These are phyloP conservation scores for Pilasporangium apinafurcum DNA, from an alignment of 352 stramenopile genomes.

Conservation along the genomic window DNA sequence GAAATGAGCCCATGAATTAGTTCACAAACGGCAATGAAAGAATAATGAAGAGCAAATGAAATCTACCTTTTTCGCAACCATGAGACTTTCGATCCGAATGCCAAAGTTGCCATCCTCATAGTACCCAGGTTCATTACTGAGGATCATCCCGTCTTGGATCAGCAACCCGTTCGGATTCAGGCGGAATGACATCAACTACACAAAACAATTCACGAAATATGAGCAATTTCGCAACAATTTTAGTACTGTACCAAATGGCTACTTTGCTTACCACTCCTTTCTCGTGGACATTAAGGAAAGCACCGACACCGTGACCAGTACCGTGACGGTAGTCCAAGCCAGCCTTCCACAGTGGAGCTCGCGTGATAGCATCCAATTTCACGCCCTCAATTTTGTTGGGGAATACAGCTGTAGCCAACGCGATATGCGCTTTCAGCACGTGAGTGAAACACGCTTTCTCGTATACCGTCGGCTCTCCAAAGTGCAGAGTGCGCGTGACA, in stretches of 20 bases:
- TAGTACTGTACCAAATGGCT: not conserved
- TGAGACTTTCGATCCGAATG: slow-evolving; percentile 98
- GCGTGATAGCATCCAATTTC: slow-evolving; percentile 95
- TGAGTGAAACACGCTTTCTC: slow-evolving; percentile 95
- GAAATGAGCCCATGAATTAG: not conserved
- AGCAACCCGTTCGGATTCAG: slow-evolving; percentile 75
- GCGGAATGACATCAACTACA: slow-evolving; percentile 76
- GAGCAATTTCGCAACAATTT: not conserved
- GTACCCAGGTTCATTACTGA: slow-evolving; percentile 98
- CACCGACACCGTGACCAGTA: slow-evolving; percentile 96
- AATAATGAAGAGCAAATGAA: not conserved
- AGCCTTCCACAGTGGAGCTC: slow-evolving; percentile 90
- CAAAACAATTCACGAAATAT: slow-evolving; percentile 1
- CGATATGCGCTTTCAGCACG: slow-evolving; percentile 98
- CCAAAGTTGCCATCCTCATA: slow-evolving; percentile 97
- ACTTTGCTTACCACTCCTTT: slow-evolving; percentile 57
- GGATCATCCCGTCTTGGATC: slow-evolving; percentile 94
- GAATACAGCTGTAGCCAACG: slow-evolving; percentile 83
- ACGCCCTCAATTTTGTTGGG: slow-evolving; percentile 92
- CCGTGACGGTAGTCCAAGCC: slow-evolving; percentile 98
- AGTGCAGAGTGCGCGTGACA: slow-evolving; percentile 98
- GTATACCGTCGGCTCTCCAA: slow-evolving; percentile 88
- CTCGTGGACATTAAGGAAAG: slow-evolving; percentile 97
- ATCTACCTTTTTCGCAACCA: slow-evolving; percentile 90
- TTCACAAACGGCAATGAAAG: not conserved